Evolutionary conservation across 352 stramenopile genomes (phyloP).

Genomic region (Phytophthora tubulina): DNA sequence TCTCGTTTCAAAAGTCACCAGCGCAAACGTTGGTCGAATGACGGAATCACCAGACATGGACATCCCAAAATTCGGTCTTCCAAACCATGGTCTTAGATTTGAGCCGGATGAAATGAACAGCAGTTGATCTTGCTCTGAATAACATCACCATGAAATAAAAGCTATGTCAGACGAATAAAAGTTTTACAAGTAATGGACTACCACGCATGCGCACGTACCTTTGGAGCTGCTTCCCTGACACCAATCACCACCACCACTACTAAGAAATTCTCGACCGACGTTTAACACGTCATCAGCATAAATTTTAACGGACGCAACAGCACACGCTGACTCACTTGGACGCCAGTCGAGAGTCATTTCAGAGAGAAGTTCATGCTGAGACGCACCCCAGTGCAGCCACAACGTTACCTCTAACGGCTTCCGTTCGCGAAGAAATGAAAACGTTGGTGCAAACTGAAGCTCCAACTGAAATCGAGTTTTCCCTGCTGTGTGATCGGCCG

Average conservation of each 20-base stretch:
- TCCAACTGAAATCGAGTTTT: constrained; percentile 37
- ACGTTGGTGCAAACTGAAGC: constrained; percentile 38
- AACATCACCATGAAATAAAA: constrained; percentile 5
- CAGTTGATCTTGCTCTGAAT: constrained; percentile 38
- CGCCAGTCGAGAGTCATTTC: background rate
- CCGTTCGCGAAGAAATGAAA: constrained; percentile 36
- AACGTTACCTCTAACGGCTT: constrained; percentile 32
- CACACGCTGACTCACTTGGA: constrained; percentile 18
- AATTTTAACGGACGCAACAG: constrained; percentile 39
- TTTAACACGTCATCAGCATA: constrained; percentile 23
- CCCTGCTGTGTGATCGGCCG: background rate
- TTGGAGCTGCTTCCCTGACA: constrained; percentile 1
- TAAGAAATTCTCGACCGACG: background rate
- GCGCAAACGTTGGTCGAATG: constrained; percentile 50
- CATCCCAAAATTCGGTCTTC: constrained; percentile 1
- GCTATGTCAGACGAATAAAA: constrained; percentile 2
- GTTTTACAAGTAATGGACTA: background rate
- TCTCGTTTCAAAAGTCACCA: constrained; percentile 36
- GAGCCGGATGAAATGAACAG: constrained; percentile 60
- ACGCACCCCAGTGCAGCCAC: constrained; percentile 43
- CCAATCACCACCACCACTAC: background rate
- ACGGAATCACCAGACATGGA: constrained; percentile 16
- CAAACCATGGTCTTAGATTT: constrained; percentile 40
- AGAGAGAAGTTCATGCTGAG: background rate
- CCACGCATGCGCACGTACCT: constrained; percentile 25